These are phyloP conservation scores for Fusarium tupiense DNA, from an alignment of 2,329 filamentous ascomycete genomes.

Conservation along the genomic window DNA sequence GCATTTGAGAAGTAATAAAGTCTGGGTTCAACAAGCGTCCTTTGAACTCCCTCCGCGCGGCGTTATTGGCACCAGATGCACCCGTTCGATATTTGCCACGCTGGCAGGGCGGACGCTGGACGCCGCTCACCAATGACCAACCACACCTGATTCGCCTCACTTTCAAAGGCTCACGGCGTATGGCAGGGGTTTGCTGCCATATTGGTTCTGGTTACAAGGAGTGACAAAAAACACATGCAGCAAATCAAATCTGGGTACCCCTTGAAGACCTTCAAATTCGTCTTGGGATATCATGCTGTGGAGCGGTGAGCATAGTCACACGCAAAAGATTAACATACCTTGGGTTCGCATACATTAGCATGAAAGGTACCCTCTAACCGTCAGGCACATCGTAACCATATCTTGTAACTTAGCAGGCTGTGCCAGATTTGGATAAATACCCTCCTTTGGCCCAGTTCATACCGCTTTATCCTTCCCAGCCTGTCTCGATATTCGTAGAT, in stretches of 20 bases:
- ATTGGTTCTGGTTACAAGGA: constrained; percentile 36
- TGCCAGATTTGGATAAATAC: constrained; percentile 41
- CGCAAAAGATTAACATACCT: constrained; percentile 37
- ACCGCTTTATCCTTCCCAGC: constrained; percentile 16
- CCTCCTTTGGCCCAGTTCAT: constrained; percentile 29
- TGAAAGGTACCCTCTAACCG: constrained; percentile 33
- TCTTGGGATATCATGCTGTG: constrained; percentile 34
- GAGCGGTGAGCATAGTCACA: constrained; percentile 44
- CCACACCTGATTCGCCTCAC: constrained; percentile 44
- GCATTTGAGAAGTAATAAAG: constrained; percentile 12
- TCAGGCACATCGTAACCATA: constrained; percentile 37
- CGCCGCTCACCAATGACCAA: constrained; percentile 40
- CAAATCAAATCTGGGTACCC: constrained; percentile 32
- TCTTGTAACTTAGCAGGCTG: constrained; percentile 24
- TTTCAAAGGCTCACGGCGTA: constrained; percentile 39
- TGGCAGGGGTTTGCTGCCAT: constrained; percentile 41
- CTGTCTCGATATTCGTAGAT: constrained; percentile 19
- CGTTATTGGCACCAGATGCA: constrained; percentile 32
- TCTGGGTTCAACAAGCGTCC: constrained; percentile 3
- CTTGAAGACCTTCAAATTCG: constrained; percentile 35
- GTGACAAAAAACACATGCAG: constrained; percentile 36
- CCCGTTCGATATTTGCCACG: constrained; percentile 42
- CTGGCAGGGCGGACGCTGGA: constrained; percentile 42
- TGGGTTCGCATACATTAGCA: constrained; percentile 41
- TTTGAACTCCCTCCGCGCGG: constrained; percentile 1